These are phyloP conservation scores for Schwanniomyces etchellsii DNA, from an alignment of 1,139 yeast species.

Conservation along the genomic window DNA sequence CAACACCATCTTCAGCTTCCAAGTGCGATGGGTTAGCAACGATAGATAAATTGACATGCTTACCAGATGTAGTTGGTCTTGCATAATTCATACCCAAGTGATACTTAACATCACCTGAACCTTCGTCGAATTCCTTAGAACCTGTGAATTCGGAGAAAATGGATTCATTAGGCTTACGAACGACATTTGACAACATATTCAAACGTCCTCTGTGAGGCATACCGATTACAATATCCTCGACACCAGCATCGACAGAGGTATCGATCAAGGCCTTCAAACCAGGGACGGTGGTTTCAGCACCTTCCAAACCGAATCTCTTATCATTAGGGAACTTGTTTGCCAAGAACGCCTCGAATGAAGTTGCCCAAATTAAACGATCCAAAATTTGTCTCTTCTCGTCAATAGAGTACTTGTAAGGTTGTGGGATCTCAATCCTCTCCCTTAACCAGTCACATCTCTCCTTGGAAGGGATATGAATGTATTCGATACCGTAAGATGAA, in stretches of 20 bases:
- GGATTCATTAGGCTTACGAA: slow-evolving; percentile 96
- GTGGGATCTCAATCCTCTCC: slow-evolving; percentile 90
- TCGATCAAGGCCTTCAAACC: slow-evolving; percentile 96
- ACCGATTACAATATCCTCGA: slow-evolving; percentile 95
- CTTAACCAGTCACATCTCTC: slow-evolving; percentile 98
- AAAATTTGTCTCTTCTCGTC: slow-evolving; percentile 95
- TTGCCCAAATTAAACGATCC: slow-evolving; percentile 95
- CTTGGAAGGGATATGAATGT: slow-evolving; percentile 94
- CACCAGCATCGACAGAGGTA: slow-evolving; percentile 86
- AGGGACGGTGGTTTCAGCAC: slow-evolving; percentile 94
- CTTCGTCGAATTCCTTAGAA: slow-evolving; percentile 77
- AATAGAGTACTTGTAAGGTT: slow-evolving; percentile 73
- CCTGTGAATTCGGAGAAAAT: slow-evolving; percentile 96
- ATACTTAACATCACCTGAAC: slow-evolving; percentile 98
- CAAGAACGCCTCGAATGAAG: slow-evolving; percentile 87
- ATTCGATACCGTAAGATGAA: slow-evolving; percentile 86
- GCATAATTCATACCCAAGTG: slow-evolving; percentile 99
- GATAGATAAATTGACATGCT: slow-evolving; percentile 86
- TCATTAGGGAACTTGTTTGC: slow-evolving; percentile 97
- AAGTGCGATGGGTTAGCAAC: slow-evolving; percentile 99
- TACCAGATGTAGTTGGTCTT: slow-evolving; percentile 98
- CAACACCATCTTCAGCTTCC: slow-evolving; percentile 99
- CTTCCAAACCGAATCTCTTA: slow-evolving; percentile 97
- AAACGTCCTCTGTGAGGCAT: slow-evolving; percentile 99
- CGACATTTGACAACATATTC: slow-evolving; percentile 95